Conservation (phyloP, 129 eudicot genomes). For the Sambucus nigra region DNA sequence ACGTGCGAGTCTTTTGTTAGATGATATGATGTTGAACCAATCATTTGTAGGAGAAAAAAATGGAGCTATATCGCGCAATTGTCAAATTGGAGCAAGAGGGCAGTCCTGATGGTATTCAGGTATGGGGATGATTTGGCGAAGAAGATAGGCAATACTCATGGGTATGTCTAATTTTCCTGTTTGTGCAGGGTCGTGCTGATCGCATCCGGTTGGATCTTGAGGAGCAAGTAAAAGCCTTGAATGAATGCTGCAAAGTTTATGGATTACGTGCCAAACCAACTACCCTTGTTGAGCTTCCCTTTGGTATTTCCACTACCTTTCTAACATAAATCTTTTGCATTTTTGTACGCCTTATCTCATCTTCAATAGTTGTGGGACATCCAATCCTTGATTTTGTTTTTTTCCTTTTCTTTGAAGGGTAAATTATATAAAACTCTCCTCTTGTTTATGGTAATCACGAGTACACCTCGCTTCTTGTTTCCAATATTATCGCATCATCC, state of each 20-base stretch:
- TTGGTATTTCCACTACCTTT: slow-evolving; percentile 38
- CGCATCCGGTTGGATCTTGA: slow-evolving; percentile 62
- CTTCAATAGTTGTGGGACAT: not conserved
- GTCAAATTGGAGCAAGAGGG: slow-evolving; percentile 77
- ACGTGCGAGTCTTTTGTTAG: not conserved
- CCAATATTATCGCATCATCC: no score
- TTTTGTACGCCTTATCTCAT: not conserved
- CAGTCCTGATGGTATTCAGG: slow-evolving; percentile 60
- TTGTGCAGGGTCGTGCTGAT: slow-evolving; percentile 47
- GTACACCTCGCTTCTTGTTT: no score
- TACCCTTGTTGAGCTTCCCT: slow-evolving; percentile 81
- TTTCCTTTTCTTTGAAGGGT: not conserved
- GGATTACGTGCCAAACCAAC: slow-evolving; percentile 83
- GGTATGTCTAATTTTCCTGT: not conserved
- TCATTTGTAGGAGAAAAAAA: slow-evolving; percentile 69
- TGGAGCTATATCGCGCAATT: slow-evolving; percentile 81
- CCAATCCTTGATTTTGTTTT: not conserved
- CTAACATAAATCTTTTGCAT: not conserved
- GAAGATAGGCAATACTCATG: not conserved
- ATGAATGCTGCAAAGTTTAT: slow-evolving; percentile 83
- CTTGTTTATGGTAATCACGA: no score
- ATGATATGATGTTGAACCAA: slow-evolving; percentile 5
- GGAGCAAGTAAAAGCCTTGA: slow-evolving; percentile 60
- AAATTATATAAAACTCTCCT: no score
- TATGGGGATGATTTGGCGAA: slow-evolving; percentile 17